Evolutionary conservation across 352 stramenopile genomes (phyloP), one percentile per base, ranked within the genome.

Genomic region (Sclerospora graminicola): DNA sequence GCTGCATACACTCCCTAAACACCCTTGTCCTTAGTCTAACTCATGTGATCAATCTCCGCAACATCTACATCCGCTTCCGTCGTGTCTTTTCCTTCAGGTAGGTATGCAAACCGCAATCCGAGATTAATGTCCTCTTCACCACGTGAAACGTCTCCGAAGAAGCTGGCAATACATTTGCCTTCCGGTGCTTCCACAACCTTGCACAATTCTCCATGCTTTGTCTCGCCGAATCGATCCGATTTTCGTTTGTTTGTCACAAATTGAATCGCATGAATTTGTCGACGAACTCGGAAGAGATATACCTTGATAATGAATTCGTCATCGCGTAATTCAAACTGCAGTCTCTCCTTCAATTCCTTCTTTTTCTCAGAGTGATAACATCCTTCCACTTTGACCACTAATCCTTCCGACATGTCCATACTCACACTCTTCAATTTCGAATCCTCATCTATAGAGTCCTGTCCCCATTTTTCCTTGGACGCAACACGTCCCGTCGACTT

Each of bases 11-110:
- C 30, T 29, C n/a, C 8, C 15, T 41, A 16, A 16, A 33, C 30
- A 8, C 13, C 16, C 33, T 15, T 19, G 13, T 23, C 21, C 21
- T 41, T 16, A 18, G 32, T 27, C 35, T 18, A 23, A 11, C 34
- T 63, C 27, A 63, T 49, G 43, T 60, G 49, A 24, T 63, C 54
- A 39, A 63, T 46, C 40, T 63, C 54, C 10, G 44, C 54, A 11
- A 63, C 51, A 0, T 54, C 51, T 1, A 31, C 40, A 14, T 55
- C 43, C 18, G 6, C 44, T 19, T 45, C 41, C 1, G 7, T 21
- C 4, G 32, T 21, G 6, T 50, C 48, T n/a, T 39, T 24, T 1
- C 19, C 8, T 19, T 30, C 14, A 1, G 45, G 35, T 18, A 33
- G 24, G 14, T 60, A 40, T 0, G 49, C 49, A 37, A 63, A 63